Evolutionary conservation across 2,329 filamentous ascomycete species (phyloP).

Genomic region (Neonectria faginata): DNA sequence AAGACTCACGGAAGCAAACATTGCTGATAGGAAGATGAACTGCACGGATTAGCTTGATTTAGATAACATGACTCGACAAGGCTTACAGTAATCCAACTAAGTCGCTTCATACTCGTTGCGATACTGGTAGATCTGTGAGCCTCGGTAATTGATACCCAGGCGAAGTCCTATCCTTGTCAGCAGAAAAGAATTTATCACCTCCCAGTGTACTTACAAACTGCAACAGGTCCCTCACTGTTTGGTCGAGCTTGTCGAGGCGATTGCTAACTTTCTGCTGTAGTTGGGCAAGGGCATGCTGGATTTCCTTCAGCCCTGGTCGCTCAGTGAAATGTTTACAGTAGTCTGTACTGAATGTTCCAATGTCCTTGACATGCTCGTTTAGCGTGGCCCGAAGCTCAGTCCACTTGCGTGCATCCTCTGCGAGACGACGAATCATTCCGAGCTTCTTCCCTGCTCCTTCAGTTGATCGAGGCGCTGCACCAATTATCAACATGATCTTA

Average conservation of each 20-base stretch:
- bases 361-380: neutral
- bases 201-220: constrained; percentile 1
- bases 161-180: neutral
- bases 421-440: neutral
- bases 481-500: neutral
- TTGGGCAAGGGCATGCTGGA: neutral
- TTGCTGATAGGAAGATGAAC: neutral
- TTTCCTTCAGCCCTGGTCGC: neutral
- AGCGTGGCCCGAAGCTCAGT: neutral
- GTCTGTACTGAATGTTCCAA: neutral
- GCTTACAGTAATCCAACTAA: constrained; percentile 1
- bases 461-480: neutral
- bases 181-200: too few species aligned
- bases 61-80: too few species aligned
- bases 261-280: neutral
- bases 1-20: neutral
- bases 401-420: constrained; percentile 4
- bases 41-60: neutral
- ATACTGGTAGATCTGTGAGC: neutral
- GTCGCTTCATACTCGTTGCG: neutral
- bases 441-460: neutral
- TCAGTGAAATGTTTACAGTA: neutral
- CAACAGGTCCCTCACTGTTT: neutral
- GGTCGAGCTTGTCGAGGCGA: neutral
- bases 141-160: constrained; percentile 5